These are phyloP conservation scores for Globisporangium irregulare DNA, from an alignment of 352 stramenopile species.

Conservation along the genomic window DNA sequence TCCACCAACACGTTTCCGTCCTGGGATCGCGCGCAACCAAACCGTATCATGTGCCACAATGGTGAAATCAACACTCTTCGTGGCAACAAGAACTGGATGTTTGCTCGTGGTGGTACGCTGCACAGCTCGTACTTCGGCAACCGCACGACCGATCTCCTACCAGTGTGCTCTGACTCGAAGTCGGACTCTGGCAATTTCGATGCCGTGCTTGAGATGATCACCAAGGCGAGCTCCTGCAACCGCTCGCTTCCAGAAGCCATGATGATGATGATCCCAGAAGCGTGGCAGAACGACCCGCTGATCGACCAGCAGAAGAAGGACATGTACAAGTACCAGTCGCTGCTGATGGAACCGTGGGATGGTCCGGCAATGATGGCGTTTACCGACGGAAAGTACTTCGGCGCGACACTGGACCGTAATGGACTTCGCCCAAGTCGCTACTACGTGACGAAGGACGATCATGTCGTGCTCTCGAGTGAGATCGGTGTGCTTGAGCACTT, in stretches of 20 bases:
- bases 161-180: constrained; percentile 93
- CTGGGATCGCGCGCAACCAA: constrained; percentile 95
- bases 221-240: constrained; percentile 88
- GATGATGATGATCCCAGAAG: constrained; percentile 99
- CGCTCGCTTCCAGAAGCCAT: constrained; percentile 92
- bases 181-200: constrained; percentile 97
- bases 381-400: constrained; percentile 94
- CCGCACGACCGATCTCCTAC: constrained; percentile 90
- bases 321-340: constrained; percentile 98
- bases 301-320: constrained; percentile 92
- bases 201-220: constrained; percentile 92
- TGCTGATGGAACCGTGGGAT: constrained; percentile 98
- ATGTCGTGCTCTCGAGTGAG: constrained; percentile 94
- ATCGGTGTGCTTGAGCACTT: constrained; percentile 93
- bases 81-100: constrained; percentile 98
- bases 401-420: constrained; percentile 96
- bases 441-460: constrained; percentile 96
- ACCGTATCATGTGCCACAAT: constrained; percentile 98
- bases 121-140: constrained; percentile 91
- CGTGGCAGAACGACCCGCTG: constrained; percentile 94
- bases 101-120: constrained; percentile 88
- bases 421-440: constrained; percentile 94
- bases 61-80: constrained; percentile 98
- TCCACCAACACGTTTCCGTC: constrained; percentile 98
- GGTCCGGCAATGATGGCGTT: constrained; percentile 98